These are phyloP conservation scores for Graphium sp. DNA, from an alignment of 2,329 filamentous ascomycete species.

Conservation along the genomic window DNA sequence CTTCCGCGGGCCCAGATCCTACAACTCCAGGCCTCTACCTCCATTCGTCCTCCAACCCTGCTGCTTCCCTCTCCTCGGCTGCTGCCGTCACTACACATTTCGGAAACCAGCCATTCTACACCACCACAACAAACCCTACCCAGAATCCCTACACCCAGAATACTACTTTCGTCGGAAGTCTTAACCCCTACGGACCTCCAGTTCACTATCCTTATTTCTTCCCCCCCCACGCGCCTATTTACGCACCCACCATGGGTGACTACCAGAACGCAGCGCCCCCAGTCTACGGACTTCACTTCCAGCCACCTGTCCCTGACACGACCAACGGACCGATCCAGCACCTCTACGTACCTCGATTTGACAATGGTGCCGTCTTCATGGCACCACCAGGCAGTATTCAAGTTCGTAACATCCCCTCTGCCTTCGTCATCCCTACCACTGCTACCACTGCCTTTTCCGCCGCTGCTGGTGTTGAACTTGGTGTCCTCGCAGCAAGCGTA, in stretches of 20 bases:
- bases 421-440: no score
- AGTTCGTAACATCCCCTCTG: conserved; percentile 11
- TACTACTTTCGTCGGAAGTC: no score
- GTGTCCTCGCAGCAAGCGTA: no score
- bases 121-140: no score
- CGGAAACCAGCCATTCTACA: no score
- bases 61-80: no score
- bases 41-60: no score
- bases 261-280: conserved; percentile 25
- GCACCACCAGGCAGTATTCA: conserved; percentile 15
- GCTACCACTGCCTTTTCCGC: conserved; percentile 2
- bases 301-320: conserved; percentile 41
- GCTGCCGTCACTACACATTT: no score
- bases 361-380: conserved; percentile 15
- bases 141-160: no score
- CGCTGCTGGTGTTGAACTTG: conserved; percentile 3
- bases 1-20: no score
- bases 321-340: conserved; percentile 37
- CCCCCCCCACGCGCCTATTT: conserved; percentile 5
- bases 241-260: conserved; percentile 17
- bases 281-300: conserved; percentile 29
- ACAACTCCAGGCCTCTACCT: no score
- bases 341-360: conserved; percentile 36
- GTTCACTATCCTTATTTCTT: conserved; percentile 4
- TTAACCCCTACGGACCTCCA: no score